phyloP scores from a whole-genome alignment of 1,284 basidiomycete species.

The Cutaneotrichosporon curvatum region DNA sequence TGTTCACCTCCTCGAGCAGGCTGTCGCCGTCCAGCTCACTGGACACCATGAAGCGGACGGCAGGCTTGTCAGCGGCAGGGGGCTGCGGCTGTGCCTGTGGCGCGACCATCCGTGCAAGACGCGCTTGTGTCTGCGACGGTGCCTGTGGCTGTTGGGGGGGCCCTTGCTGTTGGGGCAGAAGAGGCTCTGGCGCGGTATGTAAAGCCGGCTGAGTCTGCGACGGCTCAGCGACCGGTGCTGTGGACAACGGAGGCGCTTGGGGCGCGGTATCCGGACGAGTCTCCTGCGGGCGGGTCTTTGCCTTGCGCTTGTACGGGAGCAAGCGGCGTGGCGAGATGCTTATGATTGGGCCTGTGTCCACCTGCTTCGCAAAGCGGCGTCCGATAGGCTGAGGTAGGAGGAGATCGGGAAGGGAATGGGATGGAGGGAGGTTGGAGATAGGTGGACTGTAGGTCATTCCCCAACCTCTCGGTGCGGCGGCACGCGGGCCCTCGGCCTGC shows the following conservation, averaged over 20 bases:
- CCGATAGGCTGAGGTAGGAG: slow-evolving; percentile 51
- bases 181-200: background rate
- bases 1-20: slow-evolving; percentile 44
- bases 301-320: slow-evolving; percentile 28
- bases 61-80: slow-evolving; percentile 7
- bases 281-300: slow-evolving; percentile 20
- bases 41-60: slow-evolving; percentile 43
- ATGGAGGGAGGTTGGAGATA: slow-evolving; percentile 56
- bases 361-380: slow-evolving; percentile 25
- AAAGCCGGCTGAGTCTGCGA: background rate
- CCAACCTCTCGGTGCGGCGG: slow-evolving; percentile 53
- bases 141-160: too few species aligned
- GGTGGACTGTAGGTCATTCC: slow-evolving; percentile 69
- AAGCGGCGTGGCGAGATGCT: slow-evolving; percentile 33
- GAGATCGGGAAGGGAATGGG: slow-evolving; percentile 58
- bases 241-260: background rate
- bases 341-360: slow-evolving; percentile 25
- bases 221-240: background rate
- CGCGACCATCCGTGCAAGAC: too few species aligned
- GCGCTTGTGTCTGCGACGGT: too few species aligned
- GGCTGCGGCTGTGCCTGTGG: too few species aligned
- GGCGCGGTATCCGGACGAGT: background rate
- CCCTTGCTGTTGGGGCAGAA: background rate
- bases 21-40: slow-evolving; percentile 45
- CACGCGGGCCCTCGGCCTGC: slow-evolving; percentile 13